These are phyloP conservation scores for Talaromyces liani DNA, from an alignment of 495 filamentous ascomycete genomes.

Conservation along the genomic window DNA sequence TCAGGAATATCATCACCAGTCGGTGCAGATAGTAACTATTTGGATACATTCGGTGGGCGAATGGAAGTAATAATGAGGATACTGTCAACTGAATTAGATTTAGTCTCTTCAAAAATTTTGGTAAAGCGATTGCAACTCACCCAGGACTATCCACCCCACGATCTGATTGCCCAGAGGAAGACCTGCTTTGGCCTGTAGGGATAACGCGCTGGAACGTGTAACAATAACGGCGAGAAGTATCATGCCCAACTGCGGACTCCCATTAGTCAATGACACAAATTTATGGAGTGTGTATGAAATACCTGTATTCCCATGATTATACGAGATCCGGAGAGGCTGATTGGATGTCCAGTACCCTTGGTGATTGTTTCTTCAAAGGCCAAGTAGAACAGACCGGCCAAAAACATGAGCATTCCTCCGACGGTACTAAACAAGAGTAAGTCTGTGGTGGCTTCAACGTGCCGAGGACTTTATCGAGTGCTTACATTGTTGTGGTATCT, in stretches of 20 bases:
- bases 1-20: constrained; percentile 82
- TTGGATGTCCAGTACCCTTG: constrained; percentile 22
- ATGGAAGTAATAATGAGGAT: constrained; percentile 69
- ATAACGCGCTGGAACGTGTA: constrained; percentile 72
- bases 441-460: constrained; percentile 11
- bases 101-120: background rate
- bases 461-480: constrained; percentile 6
- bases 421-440: constrained; percentile 48
- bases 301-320: constrained; percentile 52
- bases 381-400: constrained; percentile 73
- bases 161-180: constrained; percentile 86
- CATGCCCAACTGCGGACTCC: constrained; percentile 56
- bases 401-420: constrained; percentile 72
- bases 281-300: constrained; percentile 5
- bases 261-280: background rate
- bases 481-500: constrained; percentile 69
- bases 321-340: constrained; percentile 39
- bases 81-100: constrained; percentile 34
- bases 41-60: constrained; percentile 71
- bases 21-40: constrained; percentile 88
- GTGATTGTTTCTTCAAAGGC: constrained; percentile 69
- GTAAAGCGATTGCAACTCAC: constrained; percentile 38
- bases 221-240: constrained; percentile 77
- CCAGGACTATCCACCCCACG: constrained; percentile 76
- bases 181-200: constrained; percentile 78